Conservation (phyloP, 306 rosid species). For the Phaseolus lunatus region DNA sequence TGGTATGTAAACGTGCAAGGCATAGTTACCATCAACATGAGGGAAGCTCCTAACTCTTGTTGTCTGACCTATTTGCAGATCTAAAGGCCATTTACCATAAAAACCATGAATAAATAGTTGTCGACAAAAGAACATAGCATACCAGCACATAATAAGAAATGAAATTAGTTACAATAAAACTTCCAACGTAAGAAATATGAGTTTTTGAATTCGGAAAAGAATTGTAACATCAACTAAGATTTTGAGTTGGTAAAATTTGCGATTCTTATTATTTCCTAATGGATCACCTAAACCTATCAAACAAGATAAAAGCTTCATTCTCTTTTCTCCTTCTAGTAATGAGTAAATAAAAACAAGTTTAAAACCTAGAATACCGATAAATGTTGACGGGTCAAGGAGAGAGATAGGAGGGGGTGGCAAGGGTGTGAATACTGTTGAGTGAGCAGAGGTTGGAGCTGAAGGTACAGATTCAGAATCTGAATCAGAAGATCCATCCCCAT, state of each 20-base stretch:
- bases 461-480: conserved; percentile 60
- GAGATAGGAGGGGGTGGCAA: conserved; percentile 79
- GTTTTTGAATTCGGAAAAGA: conserved; percentile 1
- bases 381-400: conserved; percentile 63
- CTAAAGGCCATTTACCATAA: conserved; percentile 54
- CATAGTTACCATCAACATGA: conserved; percentile 86
- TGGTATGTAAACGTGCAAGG: conserved; percentile 84
- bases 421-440: conserved; percentile 26
- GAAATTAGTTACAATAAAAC: conserved; percentile 1
- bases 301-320: conserved; percentile 10
- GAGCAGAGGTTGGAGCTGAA: conserved; percentile 35
- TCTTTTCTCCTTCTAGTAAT: not conserved
- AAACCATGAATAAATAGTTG: conserved; percentile 52
- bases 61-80: conserved; percentile 55
- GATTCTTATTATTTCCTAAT: not conserved
- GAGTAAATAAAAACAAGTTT: conserved; percentile 21
- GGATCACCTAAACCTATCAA: conserved; percentile 26
- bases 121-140: conserved; percentile 7
- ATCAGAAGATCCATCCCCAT: conserved; percentile 74
- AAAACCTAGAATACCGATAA: conserved; percentile 53
- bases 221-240: not conserved
- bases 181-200: conserved; percentile 22
- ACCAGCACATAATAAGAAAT: not conserved
- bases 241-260: not conserved
- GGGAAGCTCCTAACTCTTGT: conserved; percentile 80